Percentiles rank a stretch among this genome's conserved stretches.
These are phyloP conservation scores for Multifurca ochricompacta DNA, from an alignment of 768 basidiomycete genomes.

Conservation along the genomic window DNA sequence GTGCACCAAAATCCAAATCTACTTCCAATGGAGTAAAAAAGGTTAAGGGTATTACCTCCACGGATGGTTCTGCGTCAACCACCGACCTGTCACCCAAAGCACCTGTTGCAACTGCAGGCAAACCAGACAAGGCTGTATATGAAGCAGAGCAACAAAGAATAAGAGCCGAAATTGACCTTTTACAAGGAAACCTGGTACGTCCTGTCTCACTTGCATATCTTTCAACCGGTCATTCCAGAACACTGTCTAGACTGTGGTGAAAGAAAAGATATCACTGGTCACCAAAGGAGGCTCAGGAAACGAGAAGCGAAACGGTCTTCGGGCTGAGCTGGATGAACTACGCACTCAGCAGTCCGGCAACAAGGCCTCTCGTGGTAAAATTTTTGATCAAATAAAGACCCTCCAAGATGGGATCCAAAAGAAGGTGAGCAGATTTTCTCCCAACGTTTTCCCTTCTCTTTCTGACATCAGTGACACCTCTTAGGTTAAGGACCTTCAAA, in stretches of 20 bases:
- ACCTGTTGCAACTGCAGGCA: conserved; percentile 36
- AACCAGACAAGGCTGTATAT: conserved; percentile 79
- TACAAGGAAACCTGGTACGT: conserved; percentile 77
- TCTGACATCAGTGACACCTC: background rate
- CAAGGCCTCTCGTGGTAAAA: conserved; percentile 64
- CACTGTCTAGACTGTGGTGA: conserved; percentile 48
- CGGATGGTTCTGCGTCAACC: conserved; percentile 36
- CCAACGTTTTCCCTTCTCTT: background rate
- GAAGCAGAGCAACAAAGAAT: conserved; percentile 80
- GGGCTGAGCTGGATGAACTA: conserved; percentile 73
- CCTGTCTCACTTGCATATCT: background rate
- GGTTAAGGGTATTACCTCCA: conserved; percentile 26
- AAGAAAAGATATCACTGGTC: conserved; percentile 64
- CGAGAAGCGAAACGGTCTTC: conserved; percentile 65
- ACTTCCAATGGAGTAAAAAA: conserved; percentile 33
- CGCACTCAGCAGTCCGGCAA: conserved; percentile 69
- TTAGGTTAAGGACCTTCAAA: conserved; percentile 82
- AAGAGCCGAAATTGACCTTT: conserved; percentile 73
- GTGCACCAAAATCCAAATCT: conserved; percentile 51
- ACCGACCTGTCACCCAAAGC: conserved; percentile 19
- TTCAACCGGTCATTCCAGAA: conserved; percentile 23
- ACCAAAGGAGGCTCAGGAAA: conserved; percentile 55
- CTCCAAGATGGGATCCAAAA: conserved; percentile 72
- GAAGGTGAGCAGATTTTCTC: conserved; percentile 47
- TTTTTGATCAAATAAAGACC: conserved; percentile 69